Evolutionary conservation across 2,329 filamentous ascomycete species (phyloP).

Genomic region (Cordyceps cateniannulata): DNA sequence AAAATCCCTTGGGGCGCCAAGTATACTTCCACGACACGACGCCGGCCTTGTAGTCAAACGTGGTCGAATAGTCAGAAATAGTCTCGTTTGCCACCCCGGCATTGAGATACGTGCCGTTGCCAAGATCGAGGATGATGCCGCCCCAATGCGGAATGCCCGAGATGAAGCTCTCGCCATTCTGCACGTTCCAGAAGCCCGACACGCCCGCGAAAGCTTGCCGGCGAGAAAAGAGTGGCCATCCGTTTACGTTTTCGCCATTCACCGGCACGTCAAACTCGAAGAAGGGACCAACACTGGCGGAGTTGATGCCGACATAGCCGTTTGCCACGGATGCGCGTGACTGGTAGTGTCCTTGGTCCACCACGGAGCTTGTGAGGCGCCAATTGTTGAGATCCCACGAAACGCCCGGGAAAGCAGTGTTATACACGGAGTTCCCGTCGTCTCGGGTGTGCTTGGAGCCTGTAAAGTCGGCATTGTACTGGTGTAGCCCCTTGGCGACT

Average conservation of each 20-base stretch:
- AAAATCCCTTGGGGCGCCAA: constrained; percentile 49
- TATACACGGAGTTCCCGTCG: constrained; percentile 10
- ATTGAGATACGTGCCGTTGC: constrained; percentile 48
- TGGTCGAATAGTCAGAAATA: constrained; percentile 55
- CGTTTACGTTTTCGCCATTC: constrained; percentile 39
- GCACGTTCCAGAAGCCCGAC: constrained; percentile 60
- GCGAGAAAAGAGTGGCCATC: constrained; percentile 60
- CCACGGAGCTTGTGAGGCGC: constrained; percentile 19
- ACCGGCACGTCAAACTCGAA: constrained; percentile 21
- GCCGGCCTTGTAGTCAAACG: constrained; percentile 57
- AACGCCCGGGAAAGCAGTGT: constrained; percentile 21
- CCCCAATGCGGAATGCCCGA: constrained; percentile 60
- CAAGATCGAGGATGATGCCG: constrained; percentile 42
- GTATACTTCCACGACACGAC: constrained; percentile 58
- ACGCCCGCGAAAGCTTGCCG: constrained; percentile 62
- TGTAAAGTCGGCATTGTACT: background rate
- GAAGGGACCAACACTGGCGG: constrained; percentile 22
- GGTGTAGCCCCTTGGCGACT: background rate
- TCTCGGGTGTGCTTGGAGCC: background rate
- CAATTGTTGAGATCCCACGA: constrained; percentile 23
- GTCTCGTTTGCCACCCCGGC: constrained; percentile 52
- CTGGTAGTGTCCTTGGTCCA: constrained; percentile 22
- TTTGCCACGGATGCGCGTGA: constrained; percentile 24
- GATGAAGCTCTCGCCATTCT: constrained; percentile 60
- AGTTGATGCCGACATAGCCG: constrained; percentile 23